A percentile compares a stretch with the other conserved stretches of the same genome.
Evolutionary conservation across 2,329 filamentous ascomycete genomes (phyloP).

Genomic region (Botryotinia convoluta): DNA sequence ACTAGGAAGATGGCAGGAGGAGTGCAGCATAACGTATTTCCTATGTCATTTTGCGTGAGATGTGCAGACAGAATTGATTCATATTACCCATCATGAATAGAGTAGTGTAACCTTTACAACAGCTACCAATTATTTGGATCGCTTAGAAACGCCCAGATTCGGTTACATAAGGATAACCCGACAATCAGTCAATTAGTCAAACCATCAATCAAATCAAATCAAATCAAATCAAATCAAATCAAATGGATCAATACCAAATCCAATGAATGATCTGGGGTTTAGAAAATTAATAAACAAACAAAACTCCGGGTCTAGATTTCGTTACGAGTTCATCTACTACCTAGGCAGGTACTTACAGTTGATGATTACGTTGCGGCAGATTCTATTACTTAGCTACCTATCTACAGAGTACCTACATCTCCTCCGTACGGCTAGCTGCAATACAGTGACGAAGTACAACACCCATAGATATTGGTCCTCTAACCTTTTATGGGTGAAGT

Average conservation of each 20-base stretch:
- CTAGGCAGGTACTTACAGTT: background rate
- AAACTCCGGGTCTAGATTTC: background rate
- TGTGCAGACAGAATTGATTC: background rate
- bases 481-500: background rate
- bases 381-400: background rate
- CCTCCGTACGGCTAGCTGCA: background rate
- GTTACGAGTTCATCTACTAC: background rate
- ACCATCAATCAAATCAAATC: background rate
- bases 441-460: background rate
- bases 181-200: background rate
- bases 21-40: background rate
- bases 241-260: background rate
- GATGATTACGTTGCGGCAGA: background rate
- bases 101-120: no score
- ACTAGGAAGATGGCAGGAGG: background rate
- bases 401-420: background rate
- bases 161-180: constrained; percentile 1
- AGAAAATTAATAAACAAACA: background rate
- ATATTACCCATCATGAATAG: background rate
- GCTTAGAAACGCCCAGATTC: background rate
- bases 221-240: no score
- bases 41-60: background rate
- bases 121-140: background rate
- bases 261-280: background rate
- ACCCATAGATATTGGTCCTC: background rate